Conservation (phyloP, 1,284 basidiomycete species). For the Anthracocystis walkeri region DNA sequence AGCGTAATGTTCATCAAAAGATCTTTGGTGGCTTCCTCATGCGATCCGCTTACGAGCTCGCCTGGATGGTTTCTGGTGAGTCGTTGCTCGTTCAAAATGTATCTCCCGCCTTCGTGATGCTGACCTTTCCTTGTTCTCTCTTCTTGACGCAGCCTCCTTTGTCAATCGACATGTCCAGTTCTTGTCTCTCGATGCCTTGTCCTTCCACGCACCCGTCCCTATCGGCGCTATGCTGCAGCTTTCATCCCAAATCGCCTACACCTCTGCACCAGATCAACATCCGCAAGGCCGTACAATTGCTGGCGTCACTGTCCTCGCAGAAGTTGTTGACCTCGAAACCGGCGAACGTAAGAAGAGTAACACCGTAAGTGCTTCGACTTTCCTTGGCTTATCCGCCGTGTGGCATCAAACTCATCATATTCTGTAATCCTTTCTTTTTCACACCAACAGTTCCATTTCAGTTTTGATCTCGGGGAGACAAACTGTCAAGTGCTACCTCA, state of each 20-base stretch:
- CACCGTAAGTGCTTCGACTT: constrained; percentile 35
- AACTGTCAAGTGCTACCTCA: constrained; percentile 42
- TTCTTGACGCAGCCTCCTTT: constrained; percentile 42
- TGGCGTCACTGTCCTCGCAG: constrained; percentile 56
- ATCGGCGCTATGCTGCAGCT: constrained; percentile 62
- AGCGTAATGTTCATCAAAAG: constrained; percentile 58
- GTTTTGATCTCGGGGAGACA: constrained; percentile 55
- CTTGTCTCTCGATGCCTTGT: constrained; percentile 67
- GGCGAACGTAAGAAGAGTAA: constrained; percentile 54
- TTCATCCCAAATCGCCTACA: constrained; percentile 61
- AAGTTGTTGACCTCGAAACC: constrained; percentile 58
- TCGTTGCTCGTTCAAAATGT: not conserved
- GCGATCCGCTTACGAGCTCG: constrained; percentile 68
- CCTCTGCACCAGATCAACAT: constrained; percentile 27
- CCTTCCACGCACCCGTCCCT: constrained; percentile 64
- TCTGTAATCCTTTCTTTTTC: not conserved
- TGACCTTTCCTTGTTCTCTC: constrained; percentile 5
- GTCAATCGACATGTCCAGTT: constrained; percentile 68
- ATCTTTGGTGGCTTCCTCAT: constrained; percentile 65
- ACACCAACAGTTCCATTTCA: constrained; percentile 56
- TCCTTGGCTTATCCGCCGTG: no score
- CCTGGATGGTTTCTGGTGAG: constrained; percentile 66
- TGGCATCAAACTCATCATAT: not conserved
- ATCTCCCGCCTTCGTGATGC: not conserved
- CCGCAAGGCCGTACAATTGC: constrained; percentile 37